phyloP scores from a whole-genome alignment of 2,329 filamentous ascomycete species.

The Venturia asperata region DNA sequence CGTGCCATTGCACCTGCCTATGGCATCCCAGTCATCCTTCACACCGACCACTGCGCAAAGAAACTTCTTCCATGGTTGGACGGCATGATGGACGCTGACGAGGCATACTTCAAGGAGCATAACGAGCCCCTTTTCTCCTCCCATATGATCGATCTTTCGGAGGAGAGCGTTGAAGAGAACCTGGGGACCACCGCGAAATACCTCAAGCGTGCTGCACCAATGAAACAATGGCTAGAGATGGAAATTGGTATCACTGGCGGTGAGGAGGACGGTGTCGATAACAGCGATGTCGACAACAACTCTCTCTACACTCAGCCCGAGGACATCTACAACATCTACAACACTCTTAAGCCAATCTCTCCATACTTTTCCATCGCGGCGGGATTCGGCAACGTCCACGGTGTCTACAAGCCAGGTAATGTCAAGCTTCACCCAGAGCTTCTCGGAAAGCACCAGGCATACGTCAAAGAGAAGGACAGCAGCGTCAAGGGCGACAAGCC shows the following conservation, averaged over 20 bases:
- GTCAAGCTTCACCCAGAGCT: slow-evolving; percentile 95
- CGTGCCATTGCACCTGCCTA: slow-evolving; percentile 54
- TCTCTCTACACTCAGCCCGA: slow-evolving; percentile 93
- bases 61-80: slow-evolving; percentile 84
- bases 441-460: slow-evolving; percentile 90
- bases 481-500: slow-evolving; percentile 71
- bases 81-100: slow-evolving; percentile 89
- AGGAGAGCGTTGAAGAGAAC: slow-evolving; percentile 83
- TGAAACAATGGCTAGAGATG: slow-evolving; percentile 99
- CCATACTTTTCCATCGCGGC: slow-evolving; percentile 96
- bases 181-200: slow-evolving; percentile 87
- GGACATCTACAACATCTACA: slow-evolving; percentile 88
- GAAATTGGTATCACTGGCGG: slow-evolving; percentile 75
- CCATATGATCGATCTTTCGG: slow-evolving; percentile 94
- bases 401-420: slow-evolving; percentile 96
- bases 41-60: slow-evolving; percentile 99
- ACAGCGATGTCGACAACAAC: slow-evolving; percentile 95
- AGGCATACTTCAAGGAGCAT: slow-evolving; percentile 88
- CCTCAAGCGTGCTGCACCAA: slow-evolving; percentile 85
- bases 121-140: slow-evolving; percentile 89
- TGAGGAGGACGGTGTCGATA: slow-evolving; percentile 98
- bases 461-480: slow-evolving; percentile 71
- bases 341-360: slow-evolving; percentile 75
- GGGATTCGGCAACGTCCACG: slow-evolving; percentile 98
- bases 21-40: slow-evolving; percentile 59